Percentiles rank a stretch among this genome's conserved stretches.
These are phyloP conservation scores for Yarrowia sp. DNA, from an alignment of 805 yeast genomes.

Conservation along the genomic window DNA sequence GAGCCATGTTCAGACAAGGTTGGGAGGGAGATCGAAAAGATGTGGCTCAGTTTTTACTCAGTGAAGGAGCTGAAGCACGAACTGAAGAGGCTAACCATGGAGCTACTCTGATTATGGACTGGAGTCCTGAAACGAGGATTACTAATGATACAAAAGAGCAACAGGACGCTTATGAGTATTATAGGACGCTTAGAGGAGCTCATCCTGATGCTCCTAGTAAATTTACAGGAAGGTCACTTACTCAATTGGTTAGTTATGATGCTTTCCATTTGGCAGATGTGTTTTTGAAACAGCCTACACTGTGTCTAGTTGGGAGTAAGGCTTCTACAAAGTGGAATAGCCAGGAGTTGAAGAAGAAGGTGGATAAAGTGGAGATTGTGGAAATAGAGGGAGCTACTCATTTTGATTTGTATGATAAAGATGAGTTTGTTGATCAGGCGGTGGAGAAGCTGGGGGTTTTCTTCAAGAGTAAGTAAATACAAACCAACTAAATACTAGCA, in stretches of 20 bases:
- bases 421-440: constrained; percentile 8
- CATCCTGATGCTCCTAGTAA: background rate
- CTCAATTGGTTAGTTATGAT: constrained; percentile 14
- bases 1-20: constrained; percentile 18
- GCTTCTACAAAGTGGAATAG: background rate
- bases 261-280: constrained; percentile 19
- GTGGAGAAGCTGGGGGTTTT: background rate
- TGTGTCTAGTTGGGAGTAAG: constrained; percentile 26
- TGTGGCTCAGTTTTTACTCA: background rate
- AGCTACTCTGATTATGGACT: constrained; percentile 2
- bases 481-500: too few relatives aligned
- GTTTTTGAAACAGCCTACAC: constrained; percentile 28
- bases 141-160: background rate
- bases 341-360: background rate
- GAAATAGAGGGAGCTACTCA: constrained; percentile 16
- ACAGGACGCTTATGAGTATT: constrained; percentile 29
- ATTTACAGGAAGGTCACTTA: background rate
- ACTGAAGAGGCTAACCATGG: constrained; percentile 1
- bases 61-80: background rate
- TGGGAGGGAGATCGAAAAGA: background rate
- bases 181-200: constrained; percentile 28
- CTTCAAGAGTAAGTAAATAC: background rate
- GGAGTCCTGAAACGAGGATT: background rate
- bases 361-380: constrained; percentile 7
- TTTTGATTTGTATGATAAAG: constrained; percentile 29